Evolutionary conservation across 2,329 filamentous ascomycete species (phyloP).

Genomic region (Metarhizium humberi): DNA sequence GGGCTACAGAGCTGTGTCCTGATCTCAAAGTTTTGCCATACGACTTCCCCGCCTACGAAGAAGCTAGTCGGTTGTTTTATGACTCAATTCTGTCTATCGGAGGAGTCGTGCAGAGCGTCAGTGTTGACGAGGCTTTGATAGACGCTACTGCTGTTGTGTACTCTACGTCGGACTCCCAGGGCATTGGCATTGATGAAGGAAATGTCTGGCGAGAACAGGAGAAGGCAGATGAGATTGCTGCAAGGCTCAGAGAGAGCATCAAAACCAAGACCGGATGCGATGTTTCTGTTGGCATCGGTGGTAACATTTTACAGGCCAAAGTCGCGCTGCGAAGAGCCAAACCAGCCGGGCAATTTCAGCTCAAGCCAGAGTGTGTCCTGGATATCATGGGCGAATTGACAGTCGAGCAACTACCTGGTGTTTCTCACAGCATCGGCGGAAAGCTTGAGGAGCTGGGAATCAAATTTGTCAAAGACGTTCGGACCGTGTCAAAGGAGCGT

Average conservation of each 20-base stretch:
- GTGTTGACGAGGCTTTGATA: constrained; percentile 87
- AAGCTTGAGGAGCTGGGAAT: constrained; percentile 85
- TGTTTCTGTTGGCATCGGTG: constrained; percentile 87
- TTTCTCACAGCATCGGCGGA: constrained; percentile 80
- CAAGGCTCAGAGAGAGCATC: constrained; percentile 56
- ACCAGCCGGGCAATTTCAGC: constrained; percentile 83
- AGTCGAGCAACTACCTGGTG: constrained; percentile 77
- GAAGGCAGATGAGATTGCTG: constrained; percentile 61
- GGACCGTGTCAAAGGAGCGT: constrained; percentile 65
- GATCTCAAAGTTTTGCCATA: constrained; percentile 87
- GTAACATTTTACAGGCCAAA: constrained; percentile 85
- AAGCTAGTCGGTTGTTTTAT: constrained; percentile 82
- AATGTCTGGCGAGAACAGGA: constrained; percentile 70
- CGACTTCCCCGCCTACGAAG: constrained; percentile 90
- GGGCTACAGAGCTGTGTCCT: constrained; percentile 72
- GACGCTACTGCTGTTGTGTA: constrained; percentile 70
- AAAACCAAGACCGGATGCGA: constrained; percentile 70
- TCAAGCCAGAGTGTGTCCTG: constrained; percentile 72
- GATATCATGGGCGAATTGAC: constrained; percentile 68
- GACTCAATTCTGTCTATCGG: constrained; percentile 70
- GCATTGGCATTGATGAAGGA: constrained; percentile 52
- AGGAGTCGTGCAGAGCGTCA: constrained; percentile 88
- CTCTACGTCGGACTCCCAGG: constrained; percentile 55
- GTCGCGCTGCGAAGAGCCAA: constrained; percentile 86
- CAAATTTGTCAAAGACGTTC: constrained; percentile 73